Evolutionary conservation across 2,329 filamentous ascomycete genomes (phyloP), one percentile per base, ranked within the genome.

Genomic region (Apiospora koreana): DNA sequence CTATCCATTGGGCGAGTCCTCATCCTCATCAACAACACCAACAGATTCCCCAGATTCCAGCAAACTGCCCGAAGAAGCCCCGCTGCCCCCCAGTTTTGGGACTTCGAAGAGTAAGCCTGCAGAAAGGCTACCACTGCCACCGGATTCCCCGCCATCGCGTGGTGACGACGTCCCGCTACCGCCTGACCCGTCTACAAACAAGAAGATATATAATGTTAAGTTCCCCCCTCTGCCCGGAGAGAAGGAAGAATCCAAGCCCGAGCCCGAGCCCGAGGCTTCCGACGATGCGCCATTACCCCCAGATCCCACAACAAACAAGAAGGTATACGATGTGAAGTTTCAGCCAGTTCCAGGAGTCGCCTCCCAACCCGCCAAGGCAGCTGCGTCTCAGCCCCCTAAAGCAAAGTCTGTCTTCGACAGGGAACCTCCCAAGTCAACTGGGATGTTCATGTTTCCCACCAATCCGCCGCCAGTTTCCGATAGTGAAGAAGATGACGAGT

Each of bases 1-100:
- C 67, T 88, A 84, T 75, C 79, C 82, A 67, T 73, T 87, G 48
- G 86, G 84, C 65, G 84, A 87, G 71, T 86, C 86, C 23, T 85
- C 85, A 45, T 86, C 86, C 58, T 87, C 86, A 71, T 88, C 86
- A 65, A 81, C 82, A 72, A 78, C 80, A 68, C 84, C 85, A 69
- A 79, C 71, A 76, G 77, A 77, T 73, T 71, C 71, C 43, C 71
- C 75, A 67, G 76, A 76, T 45, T 43, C 67, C 21, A 73, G 74
- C 64, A 72, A 67, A 62, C 72, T 58, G 58, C 73, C 73, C 45
- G 71, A 73, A 68, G 74, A 78, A 31, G 75, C 77, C 25, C 76
- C 81, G 14, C 71, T 81, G 43, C 78, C 82, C 38, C 77, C 81
- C 2, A 79, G 81, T 65, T 82, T 81, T 46, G 71, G 78, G 21